Evolutionary conservation across 805 yeast genomes (phyloP), one percentile per base, ranked within the genome.

Genomic region (Candida nitratophila): DNA sequence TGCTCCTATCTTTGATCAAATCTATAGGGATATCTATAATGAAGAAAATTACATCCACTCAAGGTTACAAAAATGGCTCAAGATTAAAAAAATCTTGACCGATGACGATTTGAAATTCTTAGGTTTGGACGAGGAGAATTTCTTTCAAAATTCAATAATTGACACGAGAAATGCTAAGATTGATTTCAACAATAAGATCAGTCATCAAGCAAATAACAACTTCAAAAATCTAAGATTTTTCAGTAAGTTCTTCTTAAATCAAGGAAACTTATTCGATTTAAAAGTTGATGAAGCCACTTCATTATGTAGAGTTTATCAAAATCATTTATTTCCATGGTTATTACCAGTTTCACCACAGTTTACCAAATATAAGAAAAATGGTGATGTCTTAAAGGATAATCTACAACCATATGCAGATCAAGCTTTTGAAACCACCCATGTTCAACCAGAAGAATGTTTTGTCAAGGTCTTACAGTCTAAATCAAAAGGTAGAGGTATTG

Each of bases 401-500:
- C 10, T 46, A 2, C n/a, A 29, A 19, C 54, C 53, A 6, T 57
- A 45, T 27, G 50, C 52, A 17, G 43, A 38, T 15, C 42, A 45
- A 9, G 17, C 14, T 6, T 34, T n/a, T 16, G 36, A 40, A 3
- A 21, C 34, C 6, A 15, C 27, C 19, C 7, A 4, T 17, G 12
- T 38, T 8, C 24, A 22, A 22, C 39, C 43, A 21, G 33, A 42
- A n/a, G n/a, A 40, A 16, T 59, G 68, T 46, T 50, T 60, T 43
- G 42, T 65, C 20, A 61, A 61, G 41, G 50, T 46, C 5, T 44
- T 65, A 27, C 62, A 63, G 34, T 37, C 47, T 5, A 48, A 57
- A 30, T 47, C 64, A 32, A 59, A 60, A 14, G 80, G 79, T 3
- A 61, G 60, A 47, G 86, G 86, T 3, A 71, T 79, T 21, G 83